Evolutionary conservation across 257 asterid genomes (phyloP), one percentile per base, ranked within the genome.

Genomic region (Lycium ferocissimum): DNA sequence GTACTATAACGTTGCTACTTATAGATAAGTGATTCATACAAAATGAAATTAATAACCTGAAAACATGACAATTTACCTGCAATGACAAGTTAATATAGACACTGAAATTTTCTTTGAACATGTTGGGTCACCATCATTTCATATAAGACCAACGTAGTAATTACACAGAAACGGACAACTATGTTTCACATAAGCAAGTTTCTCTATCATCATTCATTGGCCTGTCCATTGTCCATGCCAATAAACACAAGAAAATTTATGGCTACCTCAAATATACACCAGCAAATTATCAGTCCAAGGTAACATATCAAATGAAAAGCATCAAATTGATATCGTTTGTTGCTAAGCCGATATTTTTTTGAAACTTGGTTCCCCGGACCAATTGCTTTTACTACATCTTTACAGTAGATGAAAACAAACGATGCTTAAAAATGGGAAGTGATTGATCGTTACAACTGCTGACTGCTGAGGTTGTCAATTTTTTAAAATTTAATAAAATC

Each of bases 131-230:
- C 63, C 63, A 58, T 13, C 65, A 58, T 58, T n/a, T 61, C 43
- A 65, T 65, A 26, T 12, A 26, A 65, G 18, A 26, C 9, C 43
- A 65, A 26, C 71, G 43, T 65, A 5, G 71, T 62, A 62, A 65
- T 10, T 65, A 26, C 71, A 65, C 7, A 63, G 22, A 57, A 65
- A 26, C 38, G 12, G 40, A 22, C 40, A 26, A 11, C 7, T 61
- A 26, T 11, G 22, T 22, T 22, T 63, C 35, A 61, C 33, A 61
- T 61, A 61, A 61, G 67, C 37, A 61, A 61, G 33, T 20, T 61
- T 20, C 37, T 61, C 71, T 26, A 63, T 22, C 40, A 63, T 10
- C 73, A 66, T 66, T 71, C 79, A 71, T 43, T 71, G 57, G 79
- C 56, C 35, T 71, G 17, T 70, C 53, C 33, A 15, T 15, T 40